Conservation (phyloP, 23 red algal genomes). For the Agarophyton chilense region DNA sequence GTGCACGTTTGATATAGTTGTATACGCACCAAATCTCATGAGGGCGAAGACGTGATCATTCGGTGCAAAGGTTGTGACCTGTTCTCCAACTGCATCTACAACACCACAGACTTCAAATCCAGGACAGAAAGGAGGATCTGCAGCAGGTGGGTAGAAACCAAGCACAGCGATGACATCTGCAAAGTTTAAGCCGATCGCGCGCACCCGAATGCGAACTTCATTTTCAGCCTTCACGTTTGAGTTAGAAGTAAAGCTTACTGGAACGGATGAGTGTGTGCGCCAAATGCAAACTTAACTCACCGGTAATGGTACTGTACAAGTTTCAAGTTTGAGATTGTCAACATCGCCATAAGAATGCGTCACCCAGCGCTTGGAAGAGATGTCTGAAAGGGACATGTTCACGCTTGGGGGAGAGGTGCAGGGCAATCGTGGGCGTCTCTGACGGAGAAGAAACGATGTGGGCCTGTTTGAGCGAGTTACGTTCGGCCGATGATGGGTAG, state of each 20-base stretch:
- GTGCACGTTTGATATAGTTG: conserved; percentile 36
- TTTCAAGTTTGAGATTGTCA: conserved; percentile 25
- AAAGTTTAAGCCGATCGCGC: conserved; percentile 54
- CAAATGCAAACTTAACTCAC: background rate
- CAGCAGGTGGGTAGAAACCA: conserved; percentile 34
- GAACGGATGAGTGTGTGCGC: background rate
- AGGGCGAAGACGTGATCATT: conserved; percentile 48
- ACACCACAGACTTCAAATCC: conserved; percentile 70
- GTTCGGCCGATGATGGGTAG: too few species aligned
- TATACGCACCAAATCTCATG: conserved; percentile 21
- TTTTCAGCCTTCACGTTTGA: conserved; percentile 16
- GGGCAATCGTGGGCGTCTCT: too few species aligned
- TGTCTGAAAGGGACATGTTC: background rate
- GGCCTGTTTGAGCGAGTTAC: too few species aligned
- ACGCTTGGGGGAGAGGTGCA: background rate
- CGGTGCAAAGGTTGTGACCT: background rate
- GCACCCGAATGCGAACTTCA: conserved; percentile 39
- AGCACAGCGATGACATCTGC: conserved; percentile 56
- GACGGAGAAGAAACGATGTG: too few species aligned
- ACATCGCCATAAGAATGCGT: conserved; percentile 21
- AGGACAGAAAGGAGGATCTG: conserved; percentile 38
- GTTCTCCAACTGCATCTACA: conserved; percentile 29
- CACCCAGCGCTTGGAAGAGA: background rate
- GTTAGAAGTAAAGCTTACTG: background rate
- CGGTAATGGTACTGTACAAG: too few species aligned